Conservation (phyloP, 371 early-diverging fungal genomes). For the Parasitella parasitica region DNA sequence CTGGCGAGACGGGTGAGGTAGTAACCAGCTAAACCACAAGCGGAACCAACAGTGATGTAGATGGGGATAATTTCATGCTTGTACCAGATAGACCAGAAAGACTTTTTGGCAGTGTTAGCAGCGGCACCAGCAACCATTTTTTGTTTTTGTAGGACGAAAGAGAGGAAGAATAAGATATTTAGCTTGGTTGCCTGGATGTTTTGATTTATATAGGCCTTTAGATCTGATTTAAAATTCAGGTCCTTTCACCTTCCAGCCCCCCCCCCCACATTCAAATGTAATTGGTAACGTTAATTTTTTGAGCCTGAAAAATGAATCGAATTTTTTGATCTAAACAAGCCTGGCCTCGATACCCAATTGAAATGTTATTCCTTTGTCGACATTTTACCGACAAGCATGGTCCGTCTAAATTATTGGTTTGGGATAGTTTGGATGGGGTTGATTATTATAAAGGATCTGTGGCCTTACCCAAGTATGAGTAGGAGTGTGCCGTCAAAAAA, state of each 20-base stretch:
- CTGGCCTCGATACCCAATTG: not conserved
- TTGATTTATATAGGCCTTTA: not conserved
- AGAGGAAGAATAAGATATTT: not conserved
- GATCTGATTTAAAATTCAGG: not conserved
- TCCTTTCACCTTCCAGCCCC: too few species aligned
- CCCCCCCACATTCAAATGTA: not conserved
- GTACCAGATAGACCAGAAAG: constrained; percentile 56
- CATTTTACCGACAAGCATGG: too few species aligned
- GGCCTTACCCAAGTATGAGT: not conserved
- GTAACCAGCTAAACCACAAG: constrained; percentile 50
- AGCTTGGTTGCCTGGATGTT: not conserved
- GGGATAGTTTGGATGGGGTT: not conserved
- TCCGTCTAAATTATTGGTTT: not conserved
- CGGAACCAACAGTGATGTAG: constrained; percentile 48
- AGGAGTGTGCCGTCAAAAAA: not conserved
- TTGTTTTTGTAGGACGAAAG: constrained; percentile 10
- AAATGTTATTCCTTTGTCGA: not conserved
- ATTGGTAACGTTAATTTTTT: not conserved
- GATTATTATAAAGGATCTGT: not conserved
- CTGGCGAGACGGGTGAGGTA: constrained; percentile 49
- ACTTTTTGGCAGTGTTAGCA: constrained; percentile 45
- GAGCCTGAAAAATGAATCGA: not conserved
- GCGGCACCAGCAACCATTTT: constrained; percentile 45
- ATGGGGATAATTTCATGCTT: constrained; percentile 56
- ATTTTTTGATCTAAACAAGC: not conserved